Percentiles rank a stretch among this genome's conserved stretches.
phyloP scores from a whole-genome alignment of 139 green algal species.

The Asterochloris sp. region DNA sequence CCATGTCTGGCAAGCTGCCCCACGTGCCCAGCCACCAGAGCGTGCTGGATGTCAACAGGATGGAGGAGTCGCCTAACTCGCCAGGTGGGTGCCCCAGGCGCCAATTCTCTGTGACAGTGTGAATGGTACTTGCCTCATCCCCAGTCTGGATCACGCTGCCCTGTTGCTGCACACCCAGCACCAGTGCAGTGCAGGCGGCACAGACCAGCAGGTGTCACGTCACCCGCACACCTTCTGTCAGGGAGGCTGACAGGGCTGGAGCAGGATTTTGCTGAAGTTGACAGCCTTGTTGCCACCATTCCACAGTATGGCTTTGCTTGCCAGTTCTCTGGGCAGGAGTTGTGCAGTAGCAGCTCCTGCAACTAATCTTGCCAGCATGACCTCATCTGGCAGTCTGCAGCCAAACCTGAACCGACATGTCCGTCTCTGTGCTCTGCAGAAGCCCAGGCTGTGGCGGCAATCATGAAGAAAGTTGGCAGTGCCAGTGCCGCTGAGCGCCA shows the following conservation, averaged over 20 bases:
- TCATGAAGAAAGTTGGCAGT: not conserved
- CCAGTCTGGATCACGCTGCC: too few species aligned
- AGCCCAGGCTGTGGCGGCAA: not conserved
- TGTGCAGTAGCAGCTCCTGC: too few species aligned
- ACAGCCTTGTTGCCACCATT: not conserved
- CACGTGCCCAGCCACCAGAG: conserved; percentile 9
- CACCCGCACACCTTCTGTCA: too few species aligned
- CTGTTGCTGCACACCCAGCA: not conserved
- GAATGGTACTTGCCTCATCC: too few species aligned
- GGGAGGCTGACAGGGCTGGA: too few species aligned
- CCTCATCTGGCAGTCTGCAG: too few species aligned
- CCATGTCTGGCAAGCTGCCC: not conserved
- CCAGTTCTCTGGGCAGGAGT: too few species aligned
- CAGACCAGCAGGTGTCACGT: too few species aligned
- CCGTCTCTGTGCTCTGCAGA: not conserved
- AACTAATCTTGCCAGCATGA: too few species aligned
- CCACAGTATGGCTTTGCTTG: not conserved
- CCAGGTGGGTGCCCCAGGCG: not conserved
- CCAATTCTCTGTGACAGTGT: not conserved
- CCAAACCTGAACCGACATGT: not conserved
- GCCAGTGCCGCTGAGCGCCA: conserved; percentile 9
- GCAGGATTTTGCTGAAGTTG: not conserved
- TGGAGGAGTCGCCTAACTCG: conserved; percentile 7
- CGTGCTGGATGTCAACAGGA: conserved; percentile 4
- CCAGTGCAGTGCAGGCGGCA: not conserved